phyloP scores from a whole-genome alignment of 176 grass and related monocot genomes.

The Oryza meridionalis region DNA sequence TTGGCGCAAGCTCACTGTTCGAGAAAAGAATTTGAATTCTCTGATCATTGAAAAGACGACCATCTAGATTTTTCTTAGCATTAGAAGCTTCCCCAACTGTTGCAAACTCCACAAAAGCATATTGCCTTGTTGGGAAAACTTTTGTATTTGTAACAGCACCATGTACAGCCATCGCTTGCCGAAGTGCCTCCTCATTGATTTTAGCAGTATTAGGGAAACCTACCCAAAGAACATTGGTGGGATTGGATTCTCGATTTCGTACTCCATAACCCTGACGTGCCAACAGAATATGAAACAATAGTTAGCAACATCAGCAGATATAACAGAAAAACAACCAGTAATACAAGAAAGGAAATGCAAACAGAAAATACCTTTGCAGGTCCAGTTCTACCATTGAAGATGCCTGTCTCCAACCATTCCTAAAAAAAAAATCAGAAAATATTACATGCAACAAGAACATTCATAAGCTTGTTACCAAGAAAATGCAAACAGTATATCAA shows the following conservation, averaged over 20 bases:
- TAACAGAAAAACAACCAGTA: background rate
- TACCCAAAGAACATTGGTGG: conserved; percentile 88
- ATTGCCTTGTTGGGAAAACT: conserved; percentile 68
- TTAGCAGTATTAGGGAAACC: conserved; percentile 72
- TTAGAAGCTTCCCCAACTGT: conserved; percentile 69
- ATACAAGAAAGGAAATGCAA: conserved; percentile 15
- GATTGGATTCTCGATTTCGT: conserved; percentile 53
- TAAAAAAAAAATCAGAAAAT: conserved; percentile 47
- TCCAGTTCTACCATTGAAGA: conserved; percentile 50
- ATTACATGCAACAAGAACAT: conserved; percentile 19
- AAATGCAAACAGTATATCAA: background rate
- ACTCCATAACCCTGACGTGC: conserved; percentile 47
- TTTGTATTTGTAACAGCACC: conserved; percentile 78
- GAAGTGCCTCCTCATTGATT: conserved; percentile 75
- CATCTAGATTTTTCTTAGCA: conserved; percentile 91
- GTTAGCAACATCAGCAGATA: conserved; percentile 18
- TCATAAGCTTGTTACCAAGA: background rate
- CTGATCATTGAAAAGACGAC: conserved; percentile 77
- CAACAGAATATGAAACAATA: conserved; percentile 35
- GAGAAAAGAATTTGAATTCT: conserved; percentile 88
- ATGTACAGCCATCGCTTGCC: conserved; percentile 76
- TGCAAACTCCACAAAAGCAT: conserved; percentile 90
- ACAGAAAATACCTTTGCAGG: conserved; percentile 41
- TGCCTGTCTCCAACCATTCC: conserved; percentile 56
- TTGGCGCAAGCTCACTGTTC: conserved; percentile 58